These are phyloP conservation scores for Nematocida sp. DNA, from an alignment of 371 early-diverging fungal species.

Conservation along the genomic window DNA sequence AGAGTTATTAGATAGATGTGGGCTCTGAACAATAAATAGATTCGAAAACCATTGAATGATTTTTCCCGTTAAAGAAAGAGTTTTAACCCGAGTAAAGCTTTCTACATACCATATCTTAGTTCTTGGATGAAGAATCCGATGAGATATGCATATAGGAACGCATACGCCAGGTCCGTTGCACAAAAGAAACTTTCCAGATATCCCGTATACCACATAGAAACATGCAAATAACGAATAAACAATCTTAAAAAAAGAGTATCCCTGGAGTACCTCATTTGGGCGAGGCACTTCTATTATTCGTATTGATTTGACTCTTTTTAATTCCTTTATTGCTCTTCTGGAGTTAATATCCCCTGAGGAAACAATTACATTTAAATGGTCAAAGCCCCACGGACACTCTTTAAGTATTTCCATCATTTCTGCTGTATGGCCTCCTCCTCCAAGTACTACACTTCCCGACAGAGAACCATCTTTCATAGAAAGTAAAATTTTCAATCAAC, in stretches of 20 bases:
- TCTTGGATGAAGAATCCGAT: slow-evolving; percentile 6
- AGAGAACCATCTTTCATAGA: background rate
- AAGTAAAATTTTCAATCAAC: background rate
- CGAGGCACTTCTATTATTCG: slow-evolving; percentile 2
- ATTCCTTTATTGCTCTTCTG: background rate
- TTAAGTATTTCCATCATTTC: slow-evolving; percentile 46
- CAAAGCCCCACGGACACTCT: slow-evolving; percentile 1
- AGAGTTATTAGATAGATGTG: background rate
- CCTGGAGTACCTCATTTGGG: slow-evolving; percentile 23
- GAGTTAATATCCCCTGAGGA: slow-evolving; percentile 19
- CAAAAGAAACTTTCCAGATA: slow-evolving; percentile 14
- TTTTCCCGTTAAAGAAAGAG: slow-evolving; percentile 33
- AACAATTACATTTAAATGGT: background rate
- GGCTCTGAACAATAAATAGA: slow-evolving; percentile 48
- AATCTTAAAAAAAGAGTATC: slow-evolving; percentile 33
- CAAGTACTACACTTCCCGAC: slow-evolving; percentile 12
- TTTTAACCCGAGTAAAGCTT: slow-evolving; percentile 19
- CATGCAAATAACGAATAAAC: slow-evolving; percentile 3
- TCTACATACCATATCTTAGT: slow-evolving; percentile 29
- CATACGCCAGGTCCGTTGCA: slow-evolving; percentile 52
- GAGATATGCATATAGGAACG: background rate
- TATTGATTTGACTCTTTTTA: background rate
- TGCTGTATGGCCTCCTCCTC: slow-evolving; percentile 52
- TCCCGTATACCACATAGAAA: background rate
- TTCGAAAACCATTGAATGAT: slow-evolving; percentile 37